phyloP scores from a whole-genome alignment of 169 alveolate species.

The Cyclospora cayetanensis region DNA sequence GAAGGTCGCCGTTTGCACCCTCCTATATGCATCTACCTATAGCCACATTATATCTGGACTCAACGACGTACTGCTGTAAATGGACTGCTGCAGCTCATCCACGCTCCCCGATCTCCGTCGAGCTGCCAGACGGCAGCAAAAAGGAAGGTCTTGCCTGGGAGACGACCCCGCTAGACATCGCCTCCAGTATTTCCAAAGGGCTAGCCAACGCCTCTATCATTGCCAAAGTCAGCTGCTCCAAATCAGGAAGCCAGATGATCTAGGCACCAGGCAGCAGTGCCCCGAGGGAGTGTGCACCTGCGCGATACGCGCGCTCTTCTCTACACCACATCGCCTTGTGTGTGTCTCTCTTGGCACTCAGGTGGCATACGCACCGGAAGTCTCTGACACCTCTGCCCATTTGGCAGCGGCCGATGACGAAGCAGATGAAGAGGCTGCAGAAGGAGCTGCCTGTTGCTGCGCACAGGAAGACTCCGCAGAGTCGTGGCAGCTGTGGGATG shows the following conservation, averaged over 20 bases:
- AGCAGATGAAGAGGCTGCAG: slow-evolving; percentile 43
- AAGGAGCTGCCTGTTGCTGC: slow-evolving; percentile 75
- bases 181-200: slow-evolving; percentile 88
- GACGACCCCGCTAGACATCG: slow-evolving; percentile 93
- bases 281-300: not conserved
- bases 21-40: too few species aligned
- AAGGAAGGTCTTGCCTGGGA: slow-evolving; percentile 89
- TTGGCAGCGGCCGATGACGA: slow-evolving; percentile 67
- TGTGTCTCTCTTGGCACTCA: not conserved
- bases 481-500: slow-evolving; percentile 94
- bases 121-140: slow-evolving; percentile 91
- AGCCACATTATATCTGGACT: too few species aligned
- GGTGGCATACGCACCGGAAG: slow-evolving; percentile 34
- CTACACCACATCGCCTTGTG: not conserved
- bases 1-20: too few species aligned
- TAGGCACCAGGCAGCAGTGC: not conserved
- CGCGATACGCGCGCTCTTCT: not conserved
- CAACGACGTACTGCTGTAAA: too few species aligned
- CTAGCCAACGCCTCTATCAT: slow-evolving; percentile 90
- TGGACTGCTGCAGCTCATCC: too few species aligned
- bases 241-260: not conserved
- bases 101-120: slow-evolving; percentile 90
- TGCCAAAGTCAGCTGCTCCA: slow-evolving; percentile 89
- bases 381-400: not conserved
- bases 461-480: slow-evolving; percentile 90